Percentiles rank a stretch among this genome's conserved stretches.
These are phyloP conservation scores for Penicillium sp. DNA, from an alignment of 2,329 filamentous ascomycete genomes.

Conservation along the genomic window DNA sequence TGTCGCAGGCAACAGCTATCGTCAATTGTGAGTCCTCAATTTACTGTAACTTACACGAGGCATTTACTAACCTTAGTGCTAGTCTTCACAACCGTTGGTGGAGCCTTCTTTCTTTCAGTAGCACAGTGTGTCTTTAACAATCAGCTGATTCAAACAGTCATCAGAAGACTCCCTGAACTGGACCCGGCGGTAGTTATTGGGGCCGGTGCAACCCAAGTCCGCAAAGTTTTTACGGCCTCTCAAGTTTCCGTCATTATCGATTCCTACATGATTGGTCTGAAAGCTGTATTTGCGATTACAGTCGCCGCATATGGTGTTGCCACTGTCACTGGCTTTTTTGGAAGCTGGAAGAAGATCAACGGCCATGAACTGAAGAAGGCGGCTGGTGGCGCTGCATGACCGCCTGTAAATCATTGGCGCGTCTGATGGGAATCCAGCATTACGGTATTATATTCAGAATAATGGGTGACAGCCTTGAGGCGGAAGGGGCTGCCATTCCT, in stretches of 20 bases:
- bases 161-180: not conserved
- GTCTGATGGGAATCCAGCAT: not conserved
- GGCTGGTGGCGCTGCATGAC: not conserved
- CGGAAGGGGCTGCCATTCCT: not conserved
- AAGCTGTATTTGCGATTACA: conserved; percentile 6
- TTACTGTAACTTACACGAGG: not conserved
- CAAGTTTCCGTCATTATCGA: not conserved
- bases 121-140: conserved; percentile 34
- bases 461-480: not conserved
- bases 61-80: not conserved
- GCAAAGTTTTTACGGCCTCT: not conserved
- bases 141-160: conserved; percentile 16
- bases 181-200: not conserved
- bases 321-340: conserved; percentile 7
- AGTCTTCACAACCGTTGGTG: conserved; percentile 16
- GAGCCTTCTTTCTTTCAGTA: conserved; percentile 31
- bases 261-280: conserved; percentile 12
- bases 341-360: not conserved
- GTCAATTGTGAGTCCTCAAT: not conserved
- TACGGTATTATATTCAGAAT: not conserved
- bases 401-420: not conserved
- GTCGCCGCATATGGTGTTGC: conserved; percentile 21
- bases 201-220: conserved; percentile 10
- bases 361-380: not conserved
- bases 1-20: conserved; percentile 1